Evolutionary conservation across 2,329 filamentous ascomycete species (phyloP).

Genomic region (Fusarium virguliforme): DNA sequence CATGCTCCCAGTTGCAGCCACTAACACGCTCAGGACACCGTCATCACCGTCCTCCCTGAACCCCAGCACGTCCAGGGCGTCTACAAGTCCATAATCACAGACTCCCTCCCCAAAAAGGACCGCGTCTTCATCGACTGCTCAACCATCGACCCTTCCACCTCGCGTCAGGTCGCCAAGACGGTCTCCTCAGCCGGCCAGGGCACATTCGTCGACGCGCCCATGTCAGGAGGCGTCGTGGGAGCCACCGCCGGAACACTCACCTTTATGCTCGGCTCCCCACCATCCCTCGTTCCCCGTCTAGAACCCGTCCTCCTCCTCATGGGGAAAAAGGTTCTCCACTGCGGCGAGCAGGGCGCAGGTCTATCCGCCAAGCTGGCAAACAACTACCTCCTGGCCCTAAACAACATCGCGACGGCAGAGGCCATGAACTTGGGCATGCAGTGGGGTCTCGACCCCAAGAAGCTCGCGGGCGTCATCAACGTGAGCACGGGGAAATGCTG

Average conservation of each 20-base stretch:
- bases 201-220: slow-evolving; percentile 92
- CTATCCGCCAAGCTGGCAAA: slow-evolving; percentile 95
- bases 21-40: slow-evolving; percentile 75
- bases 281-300: slow-evolving; percentile 73
- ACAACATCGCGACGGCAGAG: slow-evolving; percentile 83
- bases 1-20: neutral
- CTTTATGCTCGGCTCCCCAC: slow-evolving; percentile 90
- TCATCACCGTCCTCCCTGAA: slow-evolving; percentile 92
- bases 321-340: slow-evolving; percentile 89
- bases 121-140: slow-evolving; percentile 96
- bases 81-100: slow-evolving; percentile 81
- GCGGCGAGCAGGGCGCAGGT: slow-evolving; percentile 87
- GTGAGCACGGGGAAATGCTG: slow-evolving; percentile 95
- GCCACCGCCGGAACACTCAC: slow-evolving; percentile 89
- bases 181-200: slow-evolving; percentile 77
- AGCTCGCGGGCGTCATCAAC: slow-evolving; percentile 89
- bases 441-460: slow-evolving; percentile 73
- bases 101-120: slow-evolving; percentile 66
- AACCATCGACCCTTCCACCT: slow-evolving; percentile 93
- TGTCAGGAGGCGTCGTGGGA: slow-evolving; percentile 96
- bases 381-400: slow-evolving; percentile 95
- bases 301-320: slow-evolving; percentile 82
- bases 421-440: slow-evolving; percentile 77
- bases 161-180: slow-evolving; percentile 80
- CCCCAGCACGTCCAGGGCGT: slow-evolving; percentile 89